Evolutionary conservation across 192 early-diverging fungal species (phyloP).

Genomic region (Backusella parvicylindrica): DNA sequence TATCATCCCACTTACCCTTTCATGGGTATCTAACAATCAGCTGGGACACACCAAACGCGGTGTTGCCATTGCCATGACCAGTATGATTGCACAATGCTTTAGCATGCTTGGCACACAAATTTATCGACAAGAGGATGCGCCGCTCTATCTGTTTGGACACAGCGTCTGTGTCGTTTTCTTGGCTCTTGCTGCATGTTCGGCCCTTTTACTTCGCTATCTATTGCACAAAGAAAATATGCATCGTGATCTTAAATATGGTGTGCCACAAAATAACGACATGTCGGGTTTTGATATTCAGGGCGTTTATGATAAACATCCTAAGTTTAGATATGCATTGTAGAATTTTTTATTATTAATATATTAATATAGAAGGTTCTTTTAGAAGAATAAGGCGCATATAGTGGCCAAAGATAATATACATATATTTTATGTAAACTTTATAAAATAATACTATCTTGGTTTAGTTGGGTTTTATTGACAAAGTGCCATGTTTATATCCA

Average conservation of each 20-base stretch:
- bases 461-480: not conserved
- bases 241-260: slow-evolving; percentile 19
- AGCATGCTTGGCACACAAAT: slow-evolving; percentile 58
- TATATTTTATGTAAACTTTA: not conserved
- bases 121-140: slow-evolving; percentile 47
- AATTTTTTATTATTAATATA: not conserved
- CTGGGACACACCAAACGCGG: slow-evolving; percentile 58
- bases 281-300: not conserved
- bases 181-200: slow-evolving; percentile 7
- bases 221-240: slow-evolving; percentile 32
- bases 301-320: slow-evolving; percentile 13
- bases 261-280: not conserved
- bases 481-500: not conserved
- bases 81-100: slow-evolving; percentile 50
- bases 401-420: not conserved
- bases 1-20: slow-evolving; percentile 37
- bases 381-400: not conserved
- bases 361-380: not conserved
- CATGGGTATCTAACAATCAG: slow-evolving; percentile 60
- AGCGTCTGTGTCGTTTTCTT: slow-evolving; percentile 24
- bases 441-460: not conserved
- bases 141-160: slow-evolving; percentile 50
- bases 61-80: slow-evolving; percentile 45
- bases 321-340: slow-evolving; percentile 10
- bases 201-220: slow-evolving; percentile 17